Percentiles rank a stretch among this genome's conserved stretches.
phyloP scores from a whole-genome alignment of 345 rosid species.

The Stellera chamaejasme region DNA sequence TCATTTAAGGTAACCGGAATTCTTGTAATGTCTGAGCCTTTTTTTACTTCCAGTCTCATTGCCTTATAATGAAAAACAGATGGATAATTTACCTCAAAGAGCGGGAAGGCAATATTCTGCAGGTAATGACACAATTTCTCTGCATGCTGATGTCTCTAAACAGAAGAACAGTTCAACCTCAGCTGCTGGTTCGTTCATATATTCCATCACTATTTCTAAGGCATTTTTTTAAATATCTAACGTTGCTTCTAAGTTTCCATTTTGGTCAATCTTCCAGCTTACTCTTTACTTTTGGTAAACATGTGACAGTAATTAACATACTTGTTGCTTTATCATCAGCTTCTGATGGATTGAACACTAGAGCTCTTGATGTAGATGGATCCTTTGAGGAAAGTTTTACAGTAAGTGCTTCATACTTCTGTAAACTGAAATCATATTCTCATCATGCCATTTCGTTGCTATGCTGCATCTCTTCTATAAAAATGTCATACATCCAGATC shows the following conservation, averaged over 20 bases:
- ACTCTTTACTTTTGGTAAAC: neutral
- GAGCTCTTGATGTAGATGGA: constrained; percentile 40
- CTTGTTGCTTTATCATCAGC: constrained; percentile 26
- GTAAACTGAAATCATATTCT: neutral
- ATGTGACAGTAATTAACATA: neutral
- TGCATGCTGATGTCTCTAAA: constrained; percentile 22
- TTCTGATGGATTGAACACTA: constrained; percentile 20
- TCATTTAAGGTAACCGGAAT: constrained; percentile 20
- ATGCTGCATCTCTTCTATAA: neutral
- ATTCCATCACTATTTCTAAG: neutral
- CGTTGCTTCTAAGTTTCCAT: neutral
- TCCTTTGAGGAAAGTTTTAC: constrained; percentile 34
- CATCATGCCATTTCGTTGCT: neutral
- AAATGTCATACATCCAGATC: neutral
- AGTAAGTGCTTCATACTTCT: constrained; percentile 24
- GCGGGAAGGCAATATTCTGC: constrained; percentile 21
- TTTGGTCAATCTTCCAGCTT: neutral
- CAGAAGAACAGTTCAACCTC: constrained; percentile 32
- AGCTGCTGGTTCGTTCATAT: constrained; percentile 33
- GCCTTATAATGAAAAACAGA: constrained; percentile 18
- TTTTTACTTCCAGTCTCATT: neutral
- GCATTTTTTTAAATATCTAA: neutral
- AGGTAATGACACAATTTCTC: constrained; percentile 11
- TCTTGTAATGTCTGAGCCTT: neutral
- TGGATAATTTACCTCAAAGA: constrained; percentile 16